phyloP scores from a whole-genome alignment of 371 early-diverging fungal genomes.

The Mortierella sp. region DNA sequence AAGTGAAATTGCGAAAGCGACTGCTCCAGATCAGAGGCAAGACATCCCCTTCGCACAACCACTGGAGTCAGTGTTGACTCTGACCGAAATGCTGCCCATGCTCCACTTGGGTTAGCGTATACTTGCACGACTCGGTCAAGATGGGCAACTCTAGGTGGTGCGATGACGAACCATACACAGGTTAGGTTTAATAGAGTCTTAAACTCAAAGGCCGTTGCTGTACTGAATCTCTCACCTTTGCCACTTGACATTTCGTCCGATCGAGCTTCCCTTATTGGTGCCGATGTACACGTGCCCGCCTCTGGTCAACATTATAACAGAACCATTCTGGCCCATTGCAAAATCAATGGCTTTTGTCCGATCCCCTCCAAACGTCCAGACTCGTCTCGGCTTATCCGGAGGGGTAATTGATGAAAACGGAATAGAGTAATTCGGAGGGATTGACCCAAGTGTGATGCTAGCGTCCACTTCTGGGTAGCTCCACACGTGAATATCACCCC shows the following conservation, averaged over 20 bases:
- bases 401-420: constrained; percentile 13
- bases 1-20: constrained; percentile 59
- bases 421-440: constrained; percentile 29
- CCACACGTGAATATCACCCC: constrained; percentile 71
- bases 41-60: constrained; percentile 30
- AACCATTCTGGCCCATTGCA: constrained; percentile 66
- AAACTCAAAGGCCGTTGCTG: neutral
- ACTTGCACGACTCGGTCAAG: constrained; percentile 68
- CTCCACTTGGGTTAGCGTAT: constrained; percentile 67
- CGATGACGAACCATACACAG: neutral
- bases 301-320: constrained; percentile 62
- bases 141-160: constrained; percentile 52
- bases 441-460: constrained; percentile 36
- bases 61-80: constrained; percentile 53
- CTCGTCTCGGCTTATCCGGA: constrained; percentile 56
- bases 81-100: constrained; percentile 71
- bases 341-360: constrained; percentile 56
- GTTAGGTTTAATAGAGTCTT: neutral
- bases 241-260: constrained; percentile 50
- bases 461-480: constrained; percentile 52
- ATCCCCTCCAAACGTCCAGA: constrained; percentile 58
- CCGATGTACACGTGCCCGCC: constrained; percentile 69
- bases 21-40: constrained; percentile 52
- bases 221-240: constrained; percentile 29
- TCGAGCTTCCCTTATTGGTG: constrained; percentile 33